Evolutionary conservation across 495 filamentous ascomycete genomes (phyloP), one percentile per base, ranked within the genome.

Genomic region (Penicillium dipodomyicola): DNA sequence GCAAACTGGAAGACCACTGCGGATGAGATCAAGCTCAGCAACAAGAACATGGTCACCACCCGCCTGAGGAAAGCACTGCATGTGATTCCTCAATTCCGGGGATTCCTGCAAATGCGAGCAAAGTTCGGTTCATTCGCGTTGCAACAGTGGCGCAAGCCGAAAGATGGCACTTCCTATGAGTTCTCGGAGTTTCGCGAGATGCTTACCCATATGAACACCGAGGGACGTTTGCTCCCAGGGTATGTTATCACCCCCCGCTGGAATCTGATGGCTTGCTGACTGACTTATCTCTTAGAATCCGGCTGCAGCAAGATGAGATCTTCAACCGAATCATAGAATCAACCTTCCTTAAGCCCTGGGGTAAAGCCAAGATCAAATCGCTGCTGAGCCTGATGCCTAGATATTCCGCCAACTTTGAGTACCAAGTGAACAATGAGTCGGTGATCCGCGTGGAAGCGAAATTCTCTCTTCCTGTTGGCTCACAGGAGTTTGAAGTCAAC

Each of bases 301-400:
- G 68, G 22, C 25, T 70, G 12, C 49, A 53, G 8, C 62, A 68
- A 19, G 49, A 68, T 9, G 54, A 67, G 33, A 40, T 71, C 5
- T 57, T 76, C 7, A 37, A 53, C 0, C 63, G 62, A 33, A 64
- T 72, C 30, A 62, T 63, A 23, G 43, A 56, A 3, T 72, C 77
- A 2, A 55, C 23, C 27, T 65, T 84, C 3, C 84, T 90, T 41
- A 73, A 76, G 27, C 67, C 71, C 1, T 66, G 80, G 29, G 74
- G 75, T 25, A 70, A 72, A 43, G 76, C 72, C 17, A 68, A 56
- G 6, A 41, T 64, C 2, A 5, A 17, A 2, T 60, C 65, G 0
- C 43, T 80, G 5, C 32, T 62, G 50, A 52, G 53, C 10, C 57
- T 69, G 4, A 63, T 64, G 33, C 70, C 70, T 7, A 59, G 61